Base-by-base conservation (phyloP, 176 grass and related monocot species). In the Phragmites australis region DNA sequence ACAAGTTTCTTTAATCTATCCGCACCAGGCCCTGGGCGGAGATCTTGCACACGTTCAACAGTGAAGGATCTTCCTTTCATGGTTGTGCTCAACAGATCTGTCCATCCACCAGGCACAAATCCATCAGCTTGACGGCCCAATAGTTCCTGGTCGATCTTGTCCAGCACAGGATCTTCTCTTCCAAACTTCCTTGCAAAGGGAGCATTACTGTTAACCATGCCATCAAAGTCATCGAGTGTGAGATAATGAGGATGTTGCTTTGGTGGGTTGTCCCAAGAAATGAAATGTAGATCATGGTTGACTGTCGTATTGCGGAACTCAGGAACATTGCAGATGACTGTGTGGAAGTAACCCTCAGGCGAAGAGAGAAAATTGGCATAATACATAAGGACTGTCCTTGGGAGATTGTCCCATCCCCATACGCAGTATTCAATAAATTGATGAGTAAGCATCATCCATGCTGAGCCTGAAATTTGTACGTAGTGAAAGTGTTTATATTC, bases 381-480 rank as follows among this genome's bases (percentile, higher is more conserved):
- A 68, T 99, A 99, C 97, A 99, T 99, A 22, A 99, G 68, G 18
- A 96, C 97, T 14, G 97, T 96, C 82, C 97, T 85, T 4, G 97
- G 97, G 65, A 99, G 90, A 79, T 96, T 99, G 79, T 99, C 97
- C 97, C 97, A 99, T 32, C 97, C 97, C 97, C 97, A 99, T 82
- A 99, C 85, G 72, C 84, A 93, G 44, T 89, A 99, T 60, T 99
- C 97, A 40, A 93, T 91, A 82, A 99, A 99, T 10, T 88, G 86
- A 73, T 90, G 97, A 68, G 93, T 87, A 65, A 99, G 86, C 88
- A 93, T 88, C 97, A 99, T 99, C 97, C 97, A 99, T 19, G 97
- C 97, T 23, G 97, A 99, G 12, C 97, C 97, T 97, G 77, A 65
- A 88, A 89, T 56, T 83, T 54, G n/a, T 42, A 85, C 32, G 75